Base-by-base conservation (phyloP, 2,329 filamentous ascomycete species). In the Tolypocladium endophyticum region DNA sequence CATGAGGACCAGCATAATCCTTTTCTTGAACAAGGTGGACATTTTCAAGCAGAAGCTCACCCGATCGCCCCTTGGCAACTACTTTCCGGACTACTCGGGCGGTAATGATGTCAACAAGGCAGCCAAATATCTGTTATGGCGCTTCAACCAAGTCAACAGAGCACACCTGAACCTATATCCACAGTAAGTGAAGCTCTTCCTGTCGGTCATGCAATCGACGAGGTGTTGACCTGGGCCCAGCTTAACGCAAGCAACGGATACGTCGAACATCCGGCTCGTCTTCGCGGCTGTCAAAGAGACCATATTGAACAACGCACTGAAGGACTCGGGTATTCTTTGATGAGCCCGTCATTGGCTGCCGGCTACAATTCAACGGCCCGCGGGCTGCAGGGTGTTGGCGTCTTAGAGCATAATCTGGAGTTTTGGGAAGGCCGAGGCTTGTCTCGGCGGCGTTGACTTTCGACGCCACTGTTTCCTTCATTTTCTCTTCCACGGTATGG, bases 221-320 rank as follows among this genome's bases (percentile, higher is more conserved):
- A 16, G 25, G 14, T 59, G 39, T 28, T 54, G 28, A 59, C 25
- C 28, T 30, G 2, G 12, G 8, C 0, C 23, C 68, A 97, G 93
- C 75, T 84, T 99, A 63, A 99, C 94, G 39, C 94, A 99, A 88
- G 94, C 94, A 54, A 99, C 94, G 64, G 94, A 99, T 73, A 99
- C 94, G 4, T 97, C 92, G 58, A 99, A 99, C 71, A 97, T 99
- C 69, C 90, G 94, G 65, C 83, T 99, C 43, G 94, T 99, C 55
- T 99, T 99, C 75, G 94, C 93, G 39, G 94, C 94, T 11, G 94
- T 99, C 62, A 99, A 99, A 74, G 94, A 99, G 77, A 99, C 94
- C 39, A 99, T 99, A 70, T 79, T 99, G 66, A 96, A 97, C 75
- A 99, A 99, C 73, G 94, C 94, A 55, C 83, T 99, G 67, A 97